phyloP scores from a whole-genome alignment of 176 grass and related monocot genomes.

The Juncus inflexus region DNA sequence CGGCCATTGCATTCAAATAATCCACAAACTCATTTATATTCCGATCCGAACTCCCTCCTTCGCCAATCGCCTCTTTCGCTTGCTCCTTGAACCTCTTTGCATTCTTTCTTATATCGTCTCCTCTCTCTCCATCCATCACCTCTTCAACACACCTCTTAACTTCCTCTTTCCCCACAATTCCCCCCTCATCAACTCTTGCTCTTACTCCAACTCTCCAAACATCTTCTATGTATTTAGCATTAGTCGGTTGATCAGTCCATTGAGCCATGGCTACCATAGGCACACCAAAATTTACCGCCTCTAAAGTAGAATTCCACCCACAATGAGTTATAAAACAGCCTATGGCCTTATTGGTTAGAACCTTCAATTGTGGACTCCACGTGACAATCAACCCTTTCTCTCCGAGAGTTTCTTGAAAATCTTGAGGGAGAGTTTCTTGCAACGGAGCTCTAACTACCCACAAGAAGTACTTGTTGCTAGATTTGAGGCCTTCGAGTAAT shows the following conservation, averaged over 20 bases:
- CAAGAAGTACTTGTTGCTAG: slow-evolving; percentile 36
- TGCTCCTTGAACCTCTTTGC: slow-evolving; percentile 25
- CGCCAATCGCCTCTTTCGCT: slow-evolving; percentile 22
- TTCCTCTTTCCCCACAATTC: slow-evolving; percentile 32
- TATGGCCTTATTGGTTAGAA: slow-evolving; percentile 45
- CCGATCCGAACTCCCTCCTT: slow-evolving; percentile 33
- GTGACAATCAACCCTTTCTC: slow-evolving; percentile 38
- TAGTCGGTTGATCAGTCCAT: slow-evolving; percentile 48
- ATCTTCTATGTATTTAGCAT: slow-evolving; percentile 35
- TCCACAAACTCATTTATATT: slow-evolving; percentile 34
- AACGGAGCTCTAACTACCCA: slow-evolving; percentile 59
- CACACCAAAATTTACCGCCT: slow-evolving; percentile 51
- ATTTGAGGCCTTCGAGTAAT: slow-evolving; percentile 36
- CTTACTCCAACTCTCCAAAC: slow-evolving; percentile 32
- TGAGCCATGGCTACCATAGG: slow-evolving; percentile 42
- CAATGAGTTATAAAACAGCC: slow-evolving; percentile 74
- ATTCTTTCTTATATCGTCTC: slow-evolving; percentile 23
- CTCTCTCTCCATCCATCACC: slow-evolving; percentile 38
- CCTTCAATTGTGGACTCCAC: slow-evolving; percentile 60
- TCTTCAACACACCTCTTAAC: slow-evolving; percentile 42
- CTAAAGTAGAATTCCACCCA: slow-evolving; percentile 64
- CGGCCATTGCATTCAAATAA: slow-evolving; percentile 20
- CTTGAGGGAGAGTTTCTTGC: slow-evolving; percentile 24
- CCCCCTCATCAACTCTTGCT: not conserved
- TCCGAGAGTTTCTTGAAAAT: slow-evolving; percentile 23